Evolutionary conservation across 352 stramenopile species (phyloP).

Genomic region (Aphanomyces cochlioides): DNA sequence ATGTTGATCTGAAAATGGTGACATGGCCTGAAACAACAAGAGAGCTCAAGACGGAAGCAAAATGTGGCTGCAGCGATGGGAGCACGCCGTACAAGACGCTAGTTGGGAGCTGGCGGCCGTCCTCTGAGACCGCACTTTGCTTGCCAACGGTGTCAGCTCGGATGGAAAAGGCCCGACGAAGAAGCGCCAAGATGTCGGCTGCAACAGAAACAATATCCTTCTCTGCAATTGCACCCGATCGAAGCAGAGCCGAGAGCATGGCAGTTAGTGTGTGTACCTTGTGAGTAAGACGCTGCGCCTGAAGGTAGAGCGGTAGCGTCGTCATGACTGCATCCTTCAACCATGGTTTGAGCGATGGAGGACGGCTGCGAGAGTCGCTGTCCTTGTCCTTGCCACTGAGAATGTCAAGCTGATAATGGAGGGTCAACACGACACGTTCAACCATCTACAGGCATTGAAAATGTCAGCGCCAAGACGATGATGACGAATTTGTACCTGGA

Average conservation of each 20-base stretch:
- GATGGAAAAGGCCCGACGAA: slow-evolving; percentile 56
- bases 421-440: slow-evolving; percentile 12
- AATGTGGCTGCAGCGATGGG: slow-evolving; percentile 51
- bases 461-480: not conserved
- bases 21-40: slow-evolving; percentile 48
- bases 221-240: slow-evolving; percentile 58
- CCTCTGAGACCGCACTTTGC: slow-evolving; percentile 73
- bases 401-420: slow-evolving; percentile 28
- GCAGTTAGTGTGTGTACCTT: slow-evolving; percentile 42
- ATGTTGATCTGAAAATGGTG: slow-evolving; percentile 62
- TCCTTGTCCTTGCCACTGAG: slow-evolving; percentile 25
- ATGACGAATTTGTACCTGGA: slow-evolving; percentile 8
- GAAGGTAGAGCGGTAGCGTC: slow-evolving; percentile 53
- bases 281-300: slow-evolving; percentile 42
- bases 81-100: slow-evolving; percentile 72
- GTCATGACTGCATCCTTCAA: slow-evolving; percentile 42
- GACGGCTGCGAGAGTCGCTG: slow-evolving; percentile 27
- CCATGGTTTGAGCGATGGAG: slow-evolving; percentile 60
- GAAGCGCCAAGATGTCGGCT: slow-evolving; percentile 48
- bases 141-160: slow-evolving; percentile 72
- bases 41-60: slow-evolving; percentile 42
- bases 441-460: slow-evolving; percentile 18
- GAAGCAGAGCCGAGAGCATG: slow-evolving; percentile 46
- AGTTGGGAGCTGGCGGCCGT: slow-evolving; percentile 62
- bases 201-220: slow-evolving; percentile 69